These are phyloP conservation scores for Penicillium longicatenatum DNA, from an alignment of 495 filamentous ascomycete genomes.

Conservation along the genomic window DNA sequence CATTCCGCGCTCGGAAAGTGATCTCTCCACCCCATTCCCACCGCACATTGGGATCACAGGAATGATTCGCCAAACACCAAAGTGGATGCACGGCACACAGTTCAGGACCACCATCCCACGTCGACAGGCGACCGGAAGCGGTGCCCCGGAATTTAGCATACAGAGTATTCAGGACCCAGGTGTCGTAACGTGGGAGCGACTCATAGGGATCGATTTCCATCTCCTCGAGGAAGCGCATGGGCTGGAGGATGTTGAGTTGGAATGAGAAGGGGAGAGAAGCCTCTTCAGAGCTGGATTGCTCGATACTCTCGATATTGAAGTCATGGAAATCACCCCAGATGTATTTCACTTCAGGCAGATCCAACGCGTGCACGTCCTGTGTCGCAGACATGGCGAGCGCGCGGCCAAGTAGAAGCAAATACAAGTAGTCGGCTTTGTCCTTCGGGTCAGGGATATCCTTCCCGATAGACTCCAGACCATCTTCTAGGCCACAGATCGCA, in stretches of 20 bases:
- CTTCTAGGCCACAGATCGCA: conserved; percentile 76
- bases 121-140: conserved; percentile 77
- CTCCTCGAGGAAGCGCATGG: conserved; percentile 83
- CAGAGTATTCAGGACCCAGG: conserved; percentile 93
- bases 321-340: conserved; percentile 86
- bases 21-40: conserved; percentile 95
- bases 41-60: conserved; percentile 87
- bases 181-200: conserved; percentile 63
- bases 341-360: conserved; percentile 82
- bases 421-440: conserved; percentile 74
- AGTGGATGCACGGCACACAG: conserved; percentile 76
- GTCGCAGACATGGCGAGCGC: conserved; percentile 83
- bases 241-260: conserved; percentile 76
- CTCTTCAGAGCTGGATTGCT: conserved; percentile 9
- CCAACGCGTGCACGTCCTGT: conserved; percentile 79
- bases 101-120: conserved; percentile 72
- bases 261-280: conserved; percentile 82
- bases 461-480: conserved; percentile 74
- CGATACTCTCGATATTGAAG: conserved; percentile 23
- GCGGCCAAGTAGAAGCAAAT: conserved; percentile 76
- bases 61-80: conserved; percentile 87
- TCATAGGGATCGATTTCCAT: conserved; percentile 88
- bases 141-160: conserved; percentile 93
- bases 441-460: conserved; percentile 70
- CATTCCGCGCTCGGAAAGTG: conserved; percentile 56